phyloP scores from a whole-genome alignment of 129 eudicot species.

The Lactuca saligna region DNA sequence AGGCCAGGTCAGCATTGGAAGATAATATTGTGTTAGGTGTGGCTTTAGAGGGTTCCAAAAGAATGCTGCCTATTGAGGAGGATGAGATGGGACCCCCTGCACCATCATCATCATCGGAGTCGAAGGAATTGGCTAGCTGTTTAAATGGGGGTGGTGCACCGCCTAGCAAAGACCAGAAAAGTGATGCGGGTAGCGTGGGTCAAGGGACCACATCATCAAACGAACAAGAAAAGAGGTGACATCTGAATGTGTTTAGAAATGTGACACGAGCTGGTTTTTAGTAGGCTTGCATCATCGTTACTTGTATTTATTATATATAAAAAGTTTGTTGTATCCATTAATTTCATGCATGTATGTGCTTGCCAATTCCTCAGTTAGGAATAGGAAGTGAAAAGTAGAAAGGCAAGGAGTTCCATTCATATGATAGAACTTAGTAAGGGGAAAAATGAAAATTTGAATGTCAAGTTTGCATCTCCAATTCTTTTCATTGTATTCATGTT shows the following conservation, averaged over 20 bases:
- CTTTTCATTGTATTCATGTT: neutral
- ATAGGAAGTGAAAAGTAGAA: no score
- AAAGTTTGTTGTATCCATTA: conserved; percentile 19
- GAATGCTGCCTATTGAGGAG: conserved; percentile 71
- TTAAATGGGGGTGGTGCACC: conserved; percentile 47
- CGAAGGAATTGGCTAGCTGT: conserved; percentile 53
- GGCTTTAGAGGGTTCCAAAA: conserved; percentile 78
- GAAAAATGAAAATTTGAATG: no score
- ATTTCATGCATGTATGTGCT: neutral
- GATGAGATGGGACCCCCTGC: conserved; percentile 38
- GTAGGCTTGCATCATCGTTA: conserved; percentile 43
- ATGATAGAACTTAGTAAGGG: no score
- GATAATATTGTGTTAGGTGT: conserved; percentile 83
- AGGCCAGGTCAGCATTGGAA: conserved; percentile 43
- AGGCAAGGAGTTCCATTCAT: neutral
- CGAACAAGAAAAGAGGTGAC: conserved; percentile 49
- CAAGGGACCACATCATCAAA: conserved; percentile 3
- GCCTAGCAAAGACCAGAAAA: conserved; percentile 43
- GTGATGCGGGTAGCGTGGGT: conserved; percentile 35
- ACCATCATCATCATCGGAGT: conserved; percentile 25
- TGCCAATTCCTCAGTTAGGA: neutral
- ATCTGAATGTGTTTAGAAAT: conserved; percentile 13
- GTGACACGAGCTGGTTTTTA: conserved; percentile 41
- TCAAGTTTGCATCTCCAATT: neutral
- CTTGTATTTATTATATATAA: no score